Evolutionary conservation across 2,329 filamentous ascomycete genomes (phyloP).

Genomic region (Cryoendolithus antarcticus): DNA sequence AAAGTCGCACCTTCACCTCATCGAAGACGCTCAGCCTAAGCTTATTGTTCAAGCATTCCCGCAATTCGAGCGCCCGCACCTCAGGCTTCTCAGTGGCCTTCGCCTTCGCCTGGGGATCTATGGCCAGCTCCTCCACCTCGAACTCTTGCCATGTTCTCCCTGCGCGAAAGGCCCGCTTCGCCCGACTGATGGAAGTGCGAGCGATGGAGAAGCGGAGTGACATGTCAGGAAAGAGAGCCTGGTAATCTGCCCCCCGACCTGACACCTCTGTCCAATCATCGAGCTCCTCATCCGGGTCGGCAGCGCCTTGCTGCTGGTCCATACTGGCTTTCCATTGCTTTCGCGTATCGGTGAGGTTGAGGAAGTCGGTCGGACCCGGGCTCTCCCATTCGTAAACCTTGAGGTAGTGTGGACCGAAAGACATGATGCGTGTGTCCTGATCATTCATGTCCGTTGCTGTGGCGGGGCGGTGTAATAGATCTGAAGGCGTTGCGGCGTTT

Average conservation of each 20-base stretch:
- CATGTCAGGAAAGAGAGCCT: neutral
- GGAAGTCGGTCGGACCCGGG: constrained; percentile 4
- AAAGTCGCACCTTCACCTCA: constrained; percentile 10
- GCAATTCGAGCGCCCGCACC: constrained; percentile 4
- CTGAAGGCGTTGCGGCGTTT: too few relatives aligned
- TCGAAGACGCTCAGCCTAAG: constrained; percentile 10
- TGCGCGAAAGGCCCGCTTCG: constrained; percentile 11
- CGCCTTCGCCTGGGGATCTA: constrained; percentile 7
- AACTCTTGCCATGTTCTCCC: constrained; percentile 10
- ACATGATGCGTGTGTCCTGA: too few relatives aligned
- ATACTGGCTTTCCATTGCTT: constrained; percentile 4
- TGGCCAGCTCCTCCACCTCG: constrained; percentile 10
- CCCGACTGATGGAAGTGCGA: constrained; percentile 9
- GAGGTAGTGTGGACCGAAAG: too few relatives aligned
- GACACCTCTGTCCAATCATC: constrained; percentile 14
- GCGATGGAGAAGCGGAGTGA: constrained; percentile 6
- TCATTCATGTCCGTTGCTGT: too few relatives aligned
- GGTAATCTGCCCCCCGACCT: neutral
- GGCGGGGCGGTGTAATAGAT: too few relatives aligned
- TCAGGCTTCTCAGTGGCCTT: constrained; percentile 4
- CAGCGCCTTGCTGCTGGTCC: constrained; percentile 4
- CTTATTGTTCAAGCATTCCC: constrained; percentile 8
- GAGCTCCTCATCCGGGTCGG: constrained; percentile 7
- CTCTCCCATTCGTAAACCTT: constrained; percentile 9
- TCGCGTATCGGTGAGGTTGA: constrained; percentile 1